Percentiles rank a stretch among this genome's conserved stretches.
phyloP scores from a whole-genome alignment of 129 eudicot genomes.

The Helianthus annuus region HanXRQr2.0-SUNRISE NC_035449.2:184844521-184845020 shows the following conservation, averaged over 20 bases:
- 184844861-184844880: neutral
- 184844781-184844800: neutral
- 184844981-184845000: too few relatives aligned
- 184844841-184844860: neutral
- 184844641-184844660: neutral
- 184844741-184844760: neutral
- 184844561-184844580: neutral
- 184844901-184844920: neutral
- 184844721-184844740: slow-evolving; percentile 1
- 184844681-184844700: neutral
- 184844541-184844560: neutral
- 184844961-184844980: too few relatives aligned
- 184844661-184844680: neutral
- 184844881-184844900: too few relatives aligned
- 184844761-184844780: neutral
- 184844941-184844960: too few relatives aligned
- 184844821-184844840: neutral
- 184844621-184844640: neutral
- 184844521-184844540: neutral
- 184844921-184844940: too few relatives aligned
- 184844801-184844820: neutral
- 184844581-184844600: neutral
- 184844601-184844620: neutral
- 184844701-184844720: neutral
- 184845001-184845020: too few relatives aligned